A percentile compares a stretch with the other conserved stretches of the same genome.
Evolutionary conservation across 2,329 filamentous ascomycete species (phyloP).

Genomic region (Lachnellula subtilissima): DNA sequence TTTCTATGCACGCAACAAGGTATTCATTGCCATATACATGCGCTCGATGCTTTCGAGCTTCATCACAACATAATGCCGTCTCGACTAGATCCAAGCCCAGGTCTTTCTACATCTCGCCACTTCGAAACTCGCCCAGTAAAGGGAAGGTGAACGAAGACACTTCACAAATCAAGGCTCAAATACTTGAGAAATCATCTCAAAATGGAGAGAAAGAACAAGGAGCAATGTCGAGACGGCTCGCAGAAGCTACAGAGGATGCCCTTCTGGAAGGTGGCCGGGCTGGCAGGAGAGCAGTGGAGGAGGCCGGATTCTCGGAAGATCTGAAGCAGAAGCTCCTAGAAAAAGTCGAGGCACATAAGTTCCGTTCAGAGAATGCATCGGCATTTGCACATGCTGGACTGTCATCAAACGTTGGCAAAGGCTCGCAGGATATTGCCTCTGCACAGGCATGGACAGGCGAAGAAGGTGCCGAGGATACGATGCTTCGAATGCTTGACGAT

Average conservation of each 20-base stretch:
- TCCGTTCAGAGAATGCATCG: constrained; percentile 44
- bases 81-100: constrained; percentile 9
- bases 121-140: constrained; percentile 13
- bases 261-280: constrained; percentile 54
- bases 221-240: constrained; percentile 50
- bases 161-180: constrained; percentile 14
- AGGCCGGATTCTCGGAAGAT: constrained; percentile 60
- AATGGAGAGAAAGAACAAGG: constrained; percentile 21
- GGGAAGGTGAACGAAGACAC: constrained; percentile 10
- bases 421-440: constrained; percentile 62
- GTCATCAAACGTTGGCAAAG: constrained; percentile 57
- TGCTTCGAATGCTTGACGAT: constrained; percentile 81
- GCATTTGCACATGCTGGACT: constrained; percentile 47
- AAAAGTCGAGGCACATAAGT: constrained; percentile 52
- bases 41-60: constrained; percentile 27
- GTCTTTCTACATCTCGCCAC: constrained; percentile 22
- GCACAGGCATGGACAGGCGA: constrained; percentile 72
- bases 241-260: constrained; percentile 60
- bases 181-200: neutral
- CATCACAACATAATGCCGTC: constrained; percentile 17
- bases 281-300: constrained; percentile 54
- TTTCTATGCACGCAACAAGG: constrained; percentile 27
- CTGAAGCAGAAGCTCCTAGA: constrained; percentile 54
- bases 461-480: constrained; percentile 69
- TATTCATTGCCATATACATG: constrained; percentile 19